Conservation (phyloP, 495 filamentous ascomycete species). For the Tuber microsphaerosporum region DNA sequence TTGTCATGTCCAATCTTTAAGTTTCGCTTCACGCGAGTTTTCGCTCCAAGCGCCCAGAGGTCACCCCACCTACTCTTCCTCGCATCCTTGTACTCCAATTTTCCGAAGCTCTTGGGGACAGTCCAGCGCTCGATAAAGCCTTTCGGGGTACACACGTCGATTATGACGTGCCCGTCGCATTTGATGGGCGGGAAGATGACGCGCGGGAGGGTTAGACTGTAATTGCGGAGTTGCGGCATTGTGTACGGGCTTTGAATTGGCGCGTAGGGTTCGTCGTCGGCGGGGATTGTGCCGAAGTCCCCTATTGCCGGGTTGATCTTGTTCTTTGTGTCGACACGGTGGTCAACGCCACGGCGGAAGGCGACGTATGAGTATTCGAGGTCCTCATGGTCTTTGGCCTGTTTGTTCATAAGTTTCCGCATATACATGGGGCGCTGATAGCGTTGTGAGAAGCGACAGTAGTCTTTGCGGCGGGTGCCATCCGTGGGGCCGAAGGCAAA, state of each 20-base stretch:
- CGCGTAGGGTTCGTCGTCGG: not conserved
- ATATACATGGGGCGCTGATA: slow-evolving; percentile 77
- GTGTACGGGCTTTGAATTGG: slow-evolving; percentile 39
- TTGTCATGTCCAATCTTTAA: slow-evolving; percentile 46
- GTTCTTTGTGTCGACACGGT: slow-evolving; percentile 28
- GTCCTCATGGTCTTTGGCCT: slow-evolving; percentile 73
- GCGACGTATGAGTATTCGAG: slow-evolving; percentile 81
- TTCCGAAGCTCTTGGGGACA: slow-evolving; percentile 71
- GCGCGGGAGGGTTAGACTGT: slow-evolving; percentile 68
- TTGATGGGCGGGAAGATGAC: slow-evolving; percentile 74
- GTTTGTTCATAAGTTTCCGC: slow-evolving; percentile 65
- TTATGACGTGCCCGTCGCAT: slow-evolving; percentile 72
- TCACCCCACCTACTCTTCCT: slow-evolving; percentile 88
- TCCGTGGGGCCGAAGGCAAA: slow-evolving; percentile 62
- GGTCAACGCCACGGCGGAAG: slow-evolving; percentile 67
- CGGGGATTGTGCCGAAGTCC: slow-evolving; percentile 31
- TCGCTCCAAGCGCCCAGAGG: slow-evolving; percentile 89
- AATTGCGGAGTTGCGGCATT: slow-evolving; percentile 36
- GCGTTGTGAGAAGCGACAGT: slow-evolving; percentile 82
- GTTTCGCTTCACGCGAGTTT: slow-evolving; percentile 61
- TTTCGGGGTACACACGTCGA: slow-evolving; percentile 83
- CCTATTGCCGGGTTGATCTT: slow-evolving; percentile 11
- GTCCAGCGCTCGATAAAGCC: slow-evolving; percentile 92
- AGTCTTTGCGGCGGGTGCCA: slow-evolving; percentile 69
- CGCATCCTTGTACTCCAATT: slow-evolving; percentile 78